These are phyloP conservation scores for Rubia yunnanensis DNA, from an alignment of 257 asterid species.

Conservation along the genomic window DNA sequence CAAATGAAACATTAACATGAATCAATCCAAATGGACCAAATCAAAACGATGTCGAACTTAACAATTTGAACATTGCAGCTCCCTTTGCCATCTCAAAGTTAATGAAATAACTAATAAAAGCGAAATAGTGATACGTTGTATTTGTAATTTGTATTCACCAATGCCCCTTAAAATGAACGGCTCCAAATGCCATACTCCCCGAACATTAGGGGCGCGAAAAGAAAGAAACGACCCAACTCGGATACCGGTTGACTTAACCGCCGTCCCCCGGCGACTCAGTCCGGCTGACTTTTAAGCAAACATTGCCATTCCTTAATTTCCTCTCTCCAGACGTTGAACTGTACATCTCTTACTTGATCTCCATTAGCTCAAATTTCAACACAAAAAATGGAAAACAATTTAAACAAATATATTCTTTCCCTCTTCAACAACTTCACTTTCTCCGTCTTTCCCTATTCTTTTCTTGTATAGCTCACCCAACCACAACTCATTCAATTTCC, in stretches of 20 bases:
- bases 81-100: too few relatives aligned
- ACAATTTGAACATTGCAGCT: too few relatives aligned
- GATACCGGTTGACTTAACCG: not conserved
- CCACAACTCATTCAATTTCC: conserved; percentile 25
- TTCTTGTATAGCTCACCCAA: conserved; percentile 23
- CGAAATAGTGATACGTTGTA: not conserved
- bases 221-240: not conserved
- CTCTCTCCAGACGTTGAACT: not conserved
- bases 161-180: not conserved
- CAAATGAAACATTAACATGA: too few relatives aligned
- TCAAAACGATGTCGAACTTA: too few relatives aligned
- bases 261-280: not conserved
- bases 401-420: conserved; percentile 13
- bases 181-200: not conserved
- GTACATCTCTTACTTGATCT: not conserved
- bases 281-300: not conserved
- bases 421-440: conserved; percentile 31
- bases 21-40: too few relatives aligned
- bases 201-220: not conserved
- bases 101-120: not conserved
- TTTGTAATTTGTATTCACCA: not conserved
- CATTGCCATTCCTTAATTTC: not conserved
- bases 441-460: conserved; percentile 11
- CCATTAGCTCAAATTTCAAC: not conserved
- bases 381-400: not conserved